These are phyloP conservation scores for Rhodotorula sp. DNA, from an alignment of 1,284 basidiomycete species.

Conservation along the genomic window DNA sequence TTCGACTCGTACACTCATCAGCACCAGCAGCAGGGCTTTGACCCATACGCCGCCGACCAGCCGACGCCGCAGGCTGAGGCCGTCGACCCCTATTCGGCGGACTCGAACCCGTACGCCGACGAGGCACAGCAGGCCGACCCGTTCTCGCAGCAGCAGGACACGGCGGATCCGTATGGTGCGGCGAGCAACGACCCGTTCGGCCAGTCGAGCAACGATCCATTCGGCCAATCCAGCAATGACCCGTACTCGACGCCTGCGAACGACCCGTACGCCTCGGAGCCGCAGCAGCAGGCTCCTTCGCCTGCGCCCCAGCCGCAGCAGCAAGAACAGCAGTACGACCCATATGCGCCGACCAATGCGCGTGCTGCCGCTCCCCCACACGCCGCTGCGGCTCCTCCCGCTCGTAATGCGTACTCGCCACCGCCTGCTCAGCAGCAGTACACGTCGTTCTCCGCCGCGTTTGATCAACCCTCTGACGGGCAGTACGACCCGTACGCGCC, in stretches of 20 bases:
- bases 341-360: slow-evolving; percentile 1
- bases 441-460: slow-evolving; percentile 22
- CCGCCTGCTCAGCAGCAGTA: slow-evolving; percentile 23
- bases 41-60: neutral
- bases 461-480: slow-evolving; percentile 2
- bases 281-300: neutral
- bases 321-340: slow-evolving; percentile 7
- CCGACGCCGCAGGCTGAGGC: neutral
- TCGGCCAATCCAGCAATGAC: neutral
- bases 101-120: slow-evolving; percentile 15
- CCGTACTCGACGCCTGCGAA: neutral
- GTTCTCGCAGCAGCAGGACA: neutral
- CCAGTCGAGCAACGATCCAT: neutral
- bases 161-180: neutral
- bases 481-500: slow-evolving; percentile 32
- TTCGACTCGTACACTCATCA: neutral
- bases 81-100: slow-evolving; percentile 5
- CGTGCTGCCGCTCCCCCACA: neutral
- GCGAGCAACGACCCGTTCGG: neutral
- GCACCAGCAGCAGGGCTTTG: slow-evolving; percentile 1
- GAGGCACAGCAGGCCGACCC: slow-evolving; percentile 10
- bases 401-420: slow-evolving; percentile 16
- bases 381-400: neutral
- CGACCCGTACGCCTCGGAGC: neutral
- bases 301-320: neutral